Evolutionary conservation across 306 rosid species (phyloP), one percentile per base, ranked within the genome.

Genomic region (Cucurbita argyrosperma): DNA sequence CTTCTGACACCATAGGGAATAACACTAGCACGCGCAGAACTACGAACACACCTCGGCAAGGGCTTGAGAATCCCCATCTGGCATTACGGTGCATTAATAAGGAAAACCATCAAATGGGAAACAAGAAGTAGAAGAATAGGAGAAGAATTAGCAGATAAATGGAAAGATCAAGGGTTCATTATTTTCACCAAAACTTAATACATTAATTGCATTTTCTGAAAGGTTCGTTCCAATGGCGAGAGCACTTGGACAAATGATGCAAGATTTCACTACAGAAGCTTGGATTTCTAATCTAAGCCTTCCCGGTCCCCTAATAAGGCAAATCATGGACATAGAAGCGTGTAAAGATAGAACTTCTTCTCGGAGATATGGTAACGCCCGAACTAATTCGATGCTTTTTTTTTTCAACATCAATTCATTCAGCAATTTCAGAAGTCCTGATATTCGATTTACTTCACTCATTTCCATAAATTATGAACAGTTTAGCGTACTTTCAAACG

Each of bases 11-110:
- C 96, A 79, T 80, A 86, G 72, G 88, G 60, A 69, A 88, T 55
- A 80, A 86, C 75, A 67, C 92, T 92, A 21, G 96, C 82, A 62
- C 94, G 96, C 76, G 89, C 79, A 8, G 88, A 86, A 63, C 88
- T 90, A 30, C 96, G 87, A 37, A 85, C 82, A 5, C 79, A 74
- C 62, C 78, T 87, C 5, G 88, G 83, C 84, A 93, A 80, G 19
- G 84, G 83, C 80, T 76, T 83, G 69, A 93, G 81, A 72, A 54
- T 82, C 75, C 80, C 80, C 97, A 89, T 85, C 79, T 16, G 15
- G 63, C 62, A 71, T 86, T 35, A 72, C 74, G 50, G 82, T 77
- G 72, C 47, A 78, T 53, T 57, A 53, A 5, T 51, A 50, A n/a
- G 76, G 52, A 39, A 23, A 65, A n/a, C 57, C 47, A 72, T 51